Base-by-base conservation (phyloP, 768 basidiomycete species). In the Baorangia bicolor region DNA sequence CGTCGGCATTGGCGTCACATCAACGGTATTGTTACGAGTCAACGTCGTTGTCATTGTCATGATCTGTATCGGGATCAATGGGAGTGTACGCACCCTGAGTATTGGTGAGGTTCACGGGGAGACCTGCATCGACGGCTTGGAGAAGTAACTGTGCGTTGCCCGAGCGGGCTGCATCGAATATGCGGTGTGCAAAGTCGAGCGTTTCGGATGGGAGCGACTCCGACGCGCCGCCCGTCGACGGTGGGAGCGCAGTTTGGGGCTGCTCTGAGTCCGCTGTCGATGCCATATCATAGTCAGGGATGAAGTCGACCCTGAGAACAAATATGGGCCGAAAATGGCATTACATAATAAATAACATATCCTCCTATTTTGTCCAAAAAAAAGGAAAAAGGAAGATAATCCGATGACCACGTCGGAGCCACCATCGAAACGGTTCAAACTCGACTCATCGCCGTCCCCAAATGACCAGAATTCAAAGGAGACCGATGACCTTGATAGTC, bases 21-120 rank as follows among this genome's bases (percentile, higher is more conserved):
- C n/a, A n/a, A n/a, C 8, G n/a, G n/a, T 38, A 9, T 9, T 8
- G 38, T 3, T 2, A 9, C n/a, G n/a, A n/a, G n/a, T n/a, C n/a
- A 20, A 20, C 10, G 23, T 43, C 13, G 14, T 6, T 1, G 44
- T 45, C 44, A n/a, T 50, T 20, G 49, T 38, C 49, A 23, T 37
- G 35, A 35, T 35, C 35, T 30, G 28, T 7, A 30, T 30, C 28
- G 28, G 28, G 37, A 37, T 49, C 16, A n/a, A n/a, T n/a, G n/a
- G n/a, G n/a, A n/a, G 48, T 27, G 27, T 20, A 57, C 70, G 47
- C 30, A 83, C 88, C 88, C 77, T 88, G 81, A 42, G 79, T 74
- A 57, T 92, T 91, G 16, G 87, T 86, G 49, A 92, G 77, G 66
- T 92, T 87, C 3, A 78, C 68, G 1, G 90, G 88, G 16, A 92